phyloP scores from a whole-genome alignment of 352 stramenopile genomes.

The Phytophthora megakarya region DNA sequence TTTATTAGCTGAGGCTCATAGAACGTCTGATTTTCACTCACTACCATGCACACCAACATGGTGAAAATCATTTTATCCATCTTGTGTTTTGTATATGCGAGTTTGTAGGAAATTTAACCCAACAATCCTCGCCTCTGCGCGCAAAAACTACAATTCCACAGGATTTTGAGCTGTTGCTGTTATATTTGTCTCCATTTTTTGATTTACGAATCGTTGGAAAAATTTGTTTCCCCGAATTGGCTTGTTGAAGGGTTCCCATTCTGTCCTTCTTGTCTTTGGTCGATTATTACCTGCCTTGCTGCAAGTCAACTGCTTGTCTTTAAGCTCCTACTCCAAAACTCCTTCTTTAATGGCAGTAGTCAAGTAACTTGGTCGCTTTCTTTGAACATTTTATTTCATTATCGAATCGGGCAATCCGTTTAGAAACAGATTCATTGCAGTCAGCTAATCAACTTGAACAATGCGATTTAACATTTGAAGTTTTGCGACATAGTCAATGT shows the following conservation, averaged over 20 bases:
- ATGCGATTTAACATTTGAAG: constrained; percentile 19
- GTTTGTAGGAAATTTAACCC: constrained; percentile 1
- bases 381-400: constrained; percentile 15
- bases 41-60: background rate
- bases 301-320: no score
- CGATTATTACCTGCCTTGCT: no score
- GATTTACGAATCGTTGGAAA: no score
- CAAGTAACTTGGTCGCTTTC: constrained; percentile 9
- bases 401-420: constrained; percentile 11
- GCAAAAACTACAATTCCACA: background rate
- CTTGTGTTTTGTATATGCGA: background rate
- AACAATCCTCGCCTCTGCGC: background rate
- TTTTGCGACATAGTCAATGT: constrained; percentile 16
- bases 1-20: no score
- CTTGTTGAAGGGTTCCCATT: no score
- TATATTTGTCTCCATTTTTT: no score
- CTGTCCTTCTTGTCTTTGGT: no score
- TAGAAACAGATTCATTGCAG: constrained; percentile 24
- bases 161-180: no score
- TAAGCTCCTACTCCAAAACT: constrained; percentile 12
- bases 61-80: no score
- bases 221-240: no score
- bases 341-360: constrained; percentile 13
- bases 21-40: no score
- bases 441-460: constrained; percentile 1